These are phyloP conservation scores for Salicornia ramosissima DNA, from an alignment of 148 eudicot genomes.

Conservation along the genomic window DNA sequence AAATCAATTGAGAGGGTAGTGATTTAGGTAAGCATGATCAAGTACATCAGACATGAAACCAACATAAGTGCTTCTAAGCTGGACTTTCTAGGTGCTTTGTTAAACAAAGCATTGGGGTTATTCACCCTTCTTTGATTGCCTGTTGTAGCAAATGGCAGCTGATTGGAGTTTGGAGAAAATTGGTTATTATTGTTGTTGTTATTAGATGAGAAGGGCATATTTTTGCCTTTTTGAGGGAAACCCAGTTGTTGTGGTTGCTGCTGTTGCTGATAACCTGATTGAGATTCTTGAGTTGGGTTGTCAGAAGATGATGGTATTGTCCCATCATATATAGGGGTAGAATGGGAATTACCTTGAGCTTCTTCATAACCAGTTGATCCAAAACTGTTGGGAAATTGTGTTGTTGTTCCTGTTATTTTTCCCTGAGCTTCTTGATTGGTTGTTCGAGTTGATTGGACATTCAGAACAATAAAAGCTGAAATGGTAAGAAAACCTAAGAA, in stretches of 20 bases:
- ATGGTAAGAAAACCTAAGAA: neutral
- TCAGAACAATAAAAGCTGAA: neutral
- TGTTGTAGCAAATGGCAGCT: neutral
- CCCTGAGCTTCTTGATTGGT: neutral
- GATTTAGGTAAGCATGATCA: neutral
- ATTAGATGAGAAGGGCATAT: neutral
- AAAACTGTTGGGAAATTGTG: neutral
- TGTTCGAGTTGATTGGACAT: neutral
- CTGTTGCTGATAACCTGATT: constrained; percentile 8
- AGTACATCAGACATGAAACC: neutral
- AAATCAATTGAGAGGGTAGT: too few relatives aligned
- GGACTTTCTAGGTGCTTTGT: neutral
- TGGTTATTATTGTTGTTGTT: neutral
- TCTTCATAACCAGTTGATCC: neutral
- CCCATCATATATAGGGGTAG: constrained; percentile 9
- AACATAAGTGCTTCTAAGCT: neutral
- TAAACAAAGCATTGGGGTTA: neutral
- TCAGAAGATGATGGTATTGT: neutral
- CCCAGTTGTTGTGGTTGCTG: constrained; percentile 8
- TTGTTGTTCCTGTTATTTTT: neutral
- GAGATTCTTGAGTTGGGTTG: neutral
- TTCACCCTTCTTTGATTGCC: constrained; percentile 1
- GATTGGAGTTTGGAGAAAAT: neutral
- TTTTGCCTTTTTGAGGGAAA: neutral
- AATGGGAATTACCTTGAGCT: neutral